Evolutionary conservation across 1,284 basidiomycete species (phyloP).

Genomic region (Mycena sp.): DNA sequence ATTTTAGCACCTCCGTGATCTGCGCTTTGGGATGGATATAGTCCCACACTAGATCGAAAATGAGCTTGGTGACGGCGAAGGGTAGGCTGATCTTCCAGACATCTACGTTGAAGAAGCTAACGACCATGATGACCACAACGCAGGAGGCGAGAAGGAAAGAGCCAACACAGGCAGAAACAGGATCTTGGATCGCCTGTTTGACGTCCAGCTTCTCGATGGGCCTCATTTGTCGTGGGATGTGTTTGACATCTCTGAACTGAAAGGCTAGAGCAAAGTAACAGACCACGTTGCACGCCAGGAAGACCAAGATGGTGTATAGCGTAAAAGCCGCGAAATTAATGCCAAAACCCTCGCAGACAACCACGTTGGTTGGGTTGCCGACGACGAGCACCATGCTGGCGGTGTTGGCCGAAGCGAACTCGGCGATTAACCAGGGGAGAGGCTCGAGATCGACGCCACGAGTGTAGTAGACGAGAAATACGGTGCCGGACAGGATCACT

Average conservation of each 20-base stretch:
- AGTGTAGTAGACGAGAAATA: conserved; percentile 89
- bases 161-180: conserved; percentile 61
- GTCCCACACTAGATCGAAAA: conserved; percentile 72
- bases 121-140: conserved; percentile 59
- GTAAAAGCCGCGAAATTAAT: conserved; percentile 74
- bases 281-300: conserved; percentile 65
- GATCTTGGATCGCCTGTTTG: conserved; percentile 59
- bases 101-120: conserved; percentile 68
- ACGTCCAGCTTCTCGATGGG: conserved; percentile 50
- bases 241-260: conserved; percentile 60
- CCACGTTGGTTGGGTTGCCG: conserved; percentile 79
- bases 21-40: conserved; percentile 49
- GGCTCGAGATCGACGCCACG: conserved; percentile 64
- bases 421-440: conserved; percentile 59
- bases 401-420: conserved; percentile 83
- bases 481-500: conserved; percentile 87
- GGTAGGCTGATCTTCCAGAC: conserved; percentile 91
- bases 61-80: conserved; percentile 79
- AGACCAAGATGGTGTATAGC: conserved; percentile 77
- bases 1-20: background rate
- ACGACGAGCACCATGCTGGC: conserved; percentile 74
- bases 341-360: conserved; percentile 71
- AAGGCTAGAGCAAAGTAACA: conserved; percentile 63
- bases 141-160: conserved; percentile 58
- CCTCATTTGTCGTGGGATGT: conserved; percentile 60